These are phyloP conservation scores for Zancudomyces culisetae DNA, from an alignment of 371 early-diverging fungal genomes.

Conservation along the genomic window DNA sequence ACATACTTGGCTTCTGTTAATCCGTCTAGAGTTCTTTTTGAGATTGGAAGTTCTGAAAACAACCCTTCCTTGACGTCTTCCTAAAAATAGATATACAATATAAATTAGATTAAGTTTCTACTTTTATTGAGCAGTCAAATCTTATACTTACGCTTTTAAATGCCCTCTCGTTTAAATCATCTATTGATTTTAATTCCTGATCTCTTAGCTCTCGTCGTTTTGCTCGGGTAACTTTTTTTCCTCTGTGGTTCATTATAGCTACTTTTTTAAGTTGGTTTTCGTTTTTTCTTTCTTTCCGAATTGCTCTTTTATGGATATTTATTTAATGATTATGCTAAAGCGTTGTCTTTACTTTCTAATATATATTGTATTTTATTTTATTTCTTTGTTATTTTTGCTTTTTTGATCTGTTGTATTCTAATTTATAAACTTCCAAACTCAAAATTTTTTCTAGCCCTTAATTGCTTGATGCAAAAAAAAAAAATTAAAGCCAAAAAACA, in stretches of 20 bases:
- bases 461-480: too few relatives aligned
- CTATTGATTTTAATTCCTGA: conserved; percentile 17
- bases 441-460: too few relatives aligned
- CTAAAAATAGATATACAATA: not conserved
- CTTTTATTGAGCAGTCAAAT: not conserved
- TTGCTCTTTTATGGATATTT: too few relatives aligned
- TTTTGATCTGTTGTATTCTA: too few relatives aligned
- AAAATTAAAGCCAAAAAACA: too few relatives aligned
- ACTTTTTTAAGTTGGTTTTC: not conserved
- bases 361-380: too few relatives aligned
- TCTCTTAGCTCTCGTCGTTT: conserved; percentile 7
- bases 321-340: too few relatives aligned
- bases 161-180: conserved; percentile 9
- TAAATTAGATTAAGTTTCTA: not conserved
- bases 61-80: not conserved
- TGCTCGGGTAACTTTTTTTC: not conserved
- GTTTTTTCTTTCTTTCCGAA: not conserved
- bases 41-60: conserved; percentile 50
- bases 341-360: too few relatives aligned
- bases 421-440: too few relatives aligned
- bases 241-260: not conserved
- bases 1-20: conserved; percentile 36
- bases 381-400: too few relatives aligned
- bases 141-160: conserved; percentile 2
- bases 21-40: conserved; percentile 39